Evolutionary conservation across 192 early-diverging fungal species (phyloP), one percentile per base, ranked within the genome.

Genomic region (Thoreauomyces humboldtii): DNA sequence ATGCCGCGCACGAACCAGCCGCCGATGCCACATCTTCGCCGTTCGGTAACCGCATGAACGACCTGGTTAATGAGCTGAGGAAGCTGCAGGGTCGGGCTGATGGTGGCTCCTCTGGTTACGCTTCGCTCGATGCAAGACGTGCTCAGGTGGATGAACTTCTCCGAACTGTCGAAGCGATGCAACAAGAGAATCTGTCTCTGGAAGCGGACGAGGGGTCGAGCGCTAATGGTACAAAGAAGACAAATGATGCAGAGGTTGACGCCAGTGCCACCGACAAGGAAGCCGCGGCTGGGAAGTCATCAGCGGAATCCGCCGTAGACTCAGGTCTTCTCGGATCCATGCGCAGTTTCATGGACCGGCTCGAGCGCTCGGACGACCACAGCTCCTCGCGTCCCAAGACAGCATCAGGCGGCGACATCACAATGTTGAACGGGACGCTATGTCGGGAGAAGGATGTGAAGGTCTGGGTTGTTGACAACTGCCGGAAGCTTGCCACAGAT

Each of bases 51-150:
- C 33, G 42, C 17, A 14, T 57, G 1, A 61, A 41, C 41, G 70
- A 75, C 19, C 29, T 67, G 63, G 41, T 61, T 4, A 51, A 59
- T 43, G 73, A 74, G n/a, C 45, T 73, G 3, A 72, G 66, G 61
- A 6, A 63, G 14, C 29, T 60, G 24, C 35, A 61, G 24, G 62
- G 73, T 41, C 69, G 67, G 36, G 53, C 66, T 28, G 53, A 35
- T 41, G 51, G 53, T 15, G 21, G 46, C n/a, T 66, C 51, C 5
- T 4, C 32, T n/a, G 55, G 5, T 17, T 12, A 32, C 19, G 15
- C 59, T 7, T 19, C 42, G 4, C 42, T 31, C 7, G 43, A 7
- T 19, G 42, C 27, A 6, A 14, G 45, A 2, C 59, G 32, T 11
- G 4, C 19, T 17, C 37, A 61, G 31, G 29, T 61, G 1, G 59